Percentiles rank a stretch among this genome's conserved stretches.
Evolutionary conservation across 768 basidiomycete genomes (phyloP).

Genomic region (Boletus subparvulus): DNA sequence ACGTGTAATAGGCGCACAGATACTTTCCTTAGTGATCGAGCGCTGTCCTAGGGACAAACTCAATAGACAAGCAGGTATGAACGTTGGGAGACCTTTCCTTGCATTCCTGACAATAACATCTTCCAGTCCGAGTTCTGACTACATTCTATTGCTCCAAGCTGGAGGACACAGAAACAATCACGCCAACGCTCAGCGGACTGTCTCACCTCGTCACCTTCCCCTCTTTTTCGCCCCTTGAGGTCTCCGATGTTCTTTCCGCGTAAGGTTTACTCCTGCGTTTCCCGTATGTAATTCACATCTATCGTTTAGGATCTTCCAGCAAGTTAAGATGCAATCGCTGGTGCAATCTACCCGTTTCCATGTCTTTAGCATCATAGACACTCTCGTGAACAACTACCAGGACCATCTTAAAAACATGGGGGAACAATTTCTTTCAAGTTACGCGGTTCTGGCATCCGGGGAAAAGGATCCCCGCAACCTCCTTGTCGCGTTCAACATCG

Average conservation of each 20-base stretch:
- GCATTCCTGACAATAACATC: not conserved
- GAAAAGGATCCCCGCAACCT: constrained; percentile 98
- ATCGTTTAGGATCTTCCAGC: constrained; percentile 59
- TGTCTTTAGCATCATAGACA: constrained; percentile 81
- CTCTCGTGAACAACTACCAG: constrained; percentile 37
- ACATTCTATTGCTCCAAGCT: constrained; percentile 85
- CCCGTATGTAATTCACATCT: not conserved
- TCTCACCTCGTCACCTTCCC: constrained; percentile 61
- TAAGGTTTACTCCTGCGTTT: constrained; percentile 35
- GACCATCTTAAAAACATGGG: constrained; percentile 72
- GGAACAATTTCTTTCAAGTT: constrained; percentile 69
- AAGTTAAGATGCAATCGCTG: constrained; percentile 80
- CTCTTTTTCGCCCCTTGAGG: constrained; percentile 64
- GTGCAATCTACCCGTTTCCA: constrained; percentile 79
- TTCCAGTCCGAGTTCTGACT: constrained; percentile 74
- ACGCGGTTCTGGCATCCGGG: constrained; percentile 81
- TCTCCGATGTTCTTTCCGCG: constrained; percentile 57
- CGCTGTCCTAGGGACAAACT: constrained; percentile 60
- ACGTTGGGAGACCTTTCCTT: not conserved
- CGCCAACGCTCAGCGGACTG: constrained; percentile 79
- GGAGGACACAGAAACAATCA: constrained; percentile 80
- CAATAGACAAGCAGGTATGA: constrained; percentile 80
- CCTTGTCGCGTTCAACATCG: constrained; percentile 84
- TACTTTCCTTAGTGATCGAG: constrained; percentile 72
- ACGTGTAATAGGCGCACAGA: constrained; percentile 65